Conservation (phyloP, 2,329 filamentous ascomycete species). For the Sphaerulina populicola region DNA sequence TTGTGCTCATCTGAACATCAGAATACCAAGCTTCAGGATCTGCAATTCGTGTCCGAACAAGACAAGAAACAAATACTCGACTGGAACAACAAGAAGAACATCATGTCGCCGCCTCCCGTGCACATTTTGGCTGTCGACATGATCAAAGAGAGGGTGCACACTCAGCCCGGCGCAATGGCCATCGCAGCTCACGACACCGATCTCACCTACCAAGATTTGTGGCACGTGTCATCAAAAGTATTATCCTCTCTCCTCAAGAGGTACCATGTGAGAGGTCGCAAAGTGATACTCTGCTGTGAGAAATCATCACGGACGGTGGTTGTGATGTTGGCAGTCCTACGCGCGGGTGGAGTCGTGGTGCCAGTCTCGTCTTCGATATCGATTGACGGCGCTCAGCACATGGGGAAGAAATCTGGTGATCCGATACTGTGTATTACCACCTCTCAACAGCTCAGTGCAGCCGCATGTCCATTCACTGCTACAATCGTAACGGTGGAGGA, state of each 20-base stretch:
- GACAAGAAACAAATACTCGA: neutral
- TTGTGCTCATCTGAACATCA: constrained; percentile 1
- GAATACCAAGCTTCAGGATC: neutral
- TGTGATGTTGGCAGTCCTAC: constrained; percentile 26
- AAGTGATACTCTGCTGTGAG: constrained; percentile 24
- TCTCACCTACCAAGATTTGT: constrained; percentile 7
- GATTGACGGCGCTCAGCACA: constrained; percentile 14
- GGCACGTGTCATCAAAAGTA: neutral
- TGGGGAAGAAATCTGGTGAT: constrained; percentile 15
- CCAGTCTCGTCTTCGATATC: neutral
- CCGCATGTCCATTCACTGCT: neutral
- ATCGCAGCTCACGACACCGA: neutral
- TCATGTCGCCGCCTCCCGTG: too few relatives aligned
- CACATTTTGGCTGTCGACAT: neutral
- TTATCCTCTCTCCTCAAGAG: neutral
- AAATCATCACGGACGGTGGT: constrained; percentile 27
- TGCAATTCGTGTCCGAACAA: neutral
- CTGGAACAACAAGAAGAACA: neutral
- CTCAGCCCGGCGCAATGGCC: neutral
- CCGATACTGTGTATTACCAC: constrained; percentile 12
- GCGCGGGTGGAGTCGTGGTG: constrained; percentile 23
- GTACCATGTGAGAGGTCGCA: constrained; percentile 3
- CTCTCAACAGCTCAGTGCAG: neutral
- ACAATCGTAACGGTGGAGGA: neutral
- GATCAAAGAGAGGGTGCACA: neutral